A percentile compares a stretch with the other conserved stretches of the same genome.
These are phyloP conservation scores for Mycocentrospora acerina DNA, from an alignment of 2,329 filamentous ascomycete genomes.

Conservation along the genomic window DNA sequence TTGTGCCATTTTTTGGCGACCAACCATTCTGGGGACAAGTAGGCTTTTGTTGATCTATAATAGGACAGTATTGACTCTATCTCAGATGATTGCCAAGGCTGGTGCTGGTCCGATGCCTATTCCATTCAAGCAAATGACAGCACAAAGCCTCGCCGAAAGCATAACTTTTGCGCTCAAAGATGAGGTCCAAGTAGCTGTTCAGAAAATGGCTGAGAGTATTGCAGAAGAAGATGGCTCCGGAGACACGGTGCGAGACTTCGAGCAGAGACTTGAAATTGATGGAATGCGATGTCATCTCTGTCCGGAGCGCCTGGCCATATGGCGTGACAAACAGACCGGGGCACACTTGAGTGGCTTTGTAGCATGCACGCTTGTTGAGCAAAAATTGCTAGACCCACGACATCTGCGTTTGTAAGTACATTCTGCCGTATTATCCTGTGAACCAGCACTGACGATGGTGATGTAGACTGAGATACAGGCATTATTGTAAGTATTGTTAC, in stretches of 20 bases:
- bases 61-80: too few relatives aligned
- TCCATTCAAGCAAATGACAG: conserved; percentile 48
- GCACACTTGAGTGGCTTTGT: conserved; percentile 20
- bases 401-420: conserved; percentile 15
- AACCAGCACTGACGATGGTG: not conserved
- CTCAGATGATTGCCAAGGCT: conserved; percentile 53
- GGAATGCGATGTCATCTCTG: conserved; percentile 22
- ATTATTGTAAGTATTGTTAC: conserved; percentile 22
- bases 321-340: conserved; percentile 21
- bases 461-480: conserved; percentile 17
- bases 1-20: conserved; percentile 61
- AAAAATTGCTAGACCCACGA: conserved; percentile 7
- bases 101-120: conserved; percentile 54
- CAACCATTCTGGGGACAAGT: conserved; percentile 58
- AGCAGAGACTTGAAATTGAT: conserved; percentile 12
- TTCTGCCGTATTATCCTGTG: too few relatives aligned
- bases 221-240: conserved; percentile 18
- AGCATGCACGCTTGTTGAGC: conserved; percentile 9
- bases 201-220: conserved; percentile 20
- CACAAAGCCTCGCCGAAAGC: conserved; percentile 48
- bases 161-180: conserved; percentile 50
- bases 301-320: conserved; percentile 18
- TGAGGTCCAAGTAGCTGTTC: conserved; percentile 25
- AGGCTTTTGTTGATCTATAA: too few relatives aligned
- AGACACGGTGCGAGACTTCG: conserved; percentile 13